Percentiles rank a stretch among this genome's conserved stretches.
Conservation (phyloP, 805 yeast species). For the Candida easanensis region DNA sequence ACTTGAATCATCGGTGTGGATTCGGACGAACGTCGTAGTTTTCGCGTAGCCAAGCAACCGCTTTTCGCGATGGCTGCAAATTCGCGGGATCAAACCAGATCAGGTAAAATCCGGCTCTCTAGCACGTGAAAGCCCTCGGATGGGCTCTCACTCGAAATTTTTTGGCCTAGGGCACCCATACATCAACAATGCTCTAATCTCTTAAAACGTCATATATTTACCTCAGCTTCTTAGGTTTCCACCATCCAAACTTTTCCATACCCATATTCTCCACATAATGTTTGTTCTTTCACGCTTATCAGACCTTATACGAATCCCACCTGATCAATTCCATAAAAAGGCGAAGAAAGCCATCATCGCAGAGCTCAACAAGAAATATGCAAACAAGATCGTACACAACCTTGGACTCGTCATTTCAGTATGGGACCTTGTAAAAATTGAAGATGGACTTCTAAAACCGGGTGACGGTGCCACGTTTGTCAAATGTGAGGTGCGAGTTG, state of each 20-base stretch:
- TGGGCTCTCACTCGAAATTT: not conserved
- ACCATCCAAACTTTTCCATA: not conserved
- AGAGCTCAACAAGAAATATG: slow-evolving; percentile 79
- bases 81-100: not conserved
- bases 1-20: not conserved
- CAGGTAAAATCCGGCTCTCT: too few species aligned
- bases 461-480: slow-evolving; percentile 92
- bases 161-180: not conserved
- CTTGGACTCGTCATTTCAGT: slow-evolving; percentile 82
- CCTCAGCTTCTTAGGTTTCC: too few species aligned
- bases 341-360: slow-evolving; percentile 70
- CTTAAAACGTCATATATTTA: too few species aligned
- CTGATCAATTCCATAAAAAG: slow-evolving; percentile 74
- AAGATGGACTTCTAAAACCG: slow-evolving; percentile 86
- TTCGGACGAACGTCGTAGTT: not conserved
- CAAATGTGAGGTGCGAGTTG: slow-evolving; percentile 67
- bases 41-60: too few species aligned
- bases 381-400: slow-evolving; percentile 81
- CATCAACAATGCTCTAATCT: too few species aligned
- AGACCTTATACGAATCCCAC: slow-evolving; percentile 86
- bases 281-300: slow-evolving; percentile 78
- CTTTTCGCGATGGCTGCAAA: not conserved
- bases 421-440: slow-evolving; percentile 78
- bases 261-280: too few species aligned
- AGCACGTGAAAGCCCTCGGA: too few species aligned